Percentiles rank a stretch among this genome's conserved stretches.
Conservation (phyloP, 768 basidiomycete genomes). For the Mrakia frigida region DNA sequence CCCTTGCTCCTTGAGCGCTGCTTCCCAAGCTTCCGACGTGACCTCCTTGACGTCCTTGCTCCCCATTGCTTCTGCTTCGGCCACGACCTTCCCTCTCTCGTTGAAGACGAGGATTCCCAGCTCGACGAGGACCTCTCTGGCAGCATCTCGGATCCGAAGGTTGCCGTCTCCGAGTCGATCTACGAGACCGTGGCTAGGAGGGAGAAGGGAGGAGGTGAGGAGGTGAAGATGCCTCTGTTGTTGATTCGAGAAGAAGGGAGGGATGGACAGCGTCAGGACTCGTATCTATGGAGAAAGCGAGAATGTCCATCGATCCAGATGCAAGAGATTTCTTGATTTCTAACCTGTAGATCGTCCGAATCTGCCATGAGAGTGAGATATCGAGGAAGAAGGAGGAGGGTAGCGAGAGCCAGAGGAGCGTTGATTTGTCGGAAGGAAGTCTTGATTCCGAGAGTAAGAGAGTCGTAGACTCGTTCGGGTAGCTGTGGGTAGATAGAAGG, state of each 20-base stretch:
- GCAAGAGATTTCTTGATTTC: constrained; percentile 40
- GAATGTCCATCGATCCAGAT: constrained; percentile 43
- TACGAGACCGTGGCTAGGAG: constrained; percentile 50
- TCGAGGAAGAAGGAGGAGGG: constrained; percentile 63
- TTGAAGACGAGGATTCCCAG: constrained; percentile 69
- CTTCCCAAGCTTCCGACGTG: constrained; percentile 65
- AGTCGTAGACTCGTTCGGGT: constrained; percentile 56
- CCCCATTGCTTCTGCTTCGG: constrained; percentile 14
- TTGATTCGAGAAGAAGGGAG: constrained; percentile 50
- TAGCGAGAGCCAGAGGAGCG: constrained; percentile 72
- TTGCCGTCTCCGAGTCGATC: constrained; percentile 76
- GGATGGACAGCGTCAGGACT: neutral
- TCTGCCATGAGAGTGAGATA: constrained; percentile 56
- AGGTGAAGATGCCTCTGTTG: constrained; percentile 60
- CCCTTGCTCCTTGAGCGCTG: constrained; percentile 64
- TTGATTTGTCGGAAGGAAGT: constrained; percentile 71
- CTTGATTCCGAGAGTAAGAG: constrained; percentile 64
- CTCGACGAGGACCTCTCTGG: constrained; percentile 67
- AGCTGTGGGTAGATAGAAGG: constrained; percentile 51
- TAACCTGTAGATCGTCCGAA: neutral
- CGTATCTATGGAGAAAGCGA: constrained; percentile 41
- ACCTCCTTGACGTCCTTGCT: constrained; percentile 51
- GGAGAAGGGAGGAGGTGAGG: constrained; percentile 65
- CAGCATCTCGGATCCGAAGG: constrained; percentile 65
- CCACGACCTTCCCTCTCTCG: constrained; percentile 5